Percentiles rank a stretch among this genome's conserved stretches.
These are phyloP conservation scores for Cryptococcus sp. DNA, from an alignment of 1,284 basidiomycete genomes.

Conservation along the genomic window DNA sequence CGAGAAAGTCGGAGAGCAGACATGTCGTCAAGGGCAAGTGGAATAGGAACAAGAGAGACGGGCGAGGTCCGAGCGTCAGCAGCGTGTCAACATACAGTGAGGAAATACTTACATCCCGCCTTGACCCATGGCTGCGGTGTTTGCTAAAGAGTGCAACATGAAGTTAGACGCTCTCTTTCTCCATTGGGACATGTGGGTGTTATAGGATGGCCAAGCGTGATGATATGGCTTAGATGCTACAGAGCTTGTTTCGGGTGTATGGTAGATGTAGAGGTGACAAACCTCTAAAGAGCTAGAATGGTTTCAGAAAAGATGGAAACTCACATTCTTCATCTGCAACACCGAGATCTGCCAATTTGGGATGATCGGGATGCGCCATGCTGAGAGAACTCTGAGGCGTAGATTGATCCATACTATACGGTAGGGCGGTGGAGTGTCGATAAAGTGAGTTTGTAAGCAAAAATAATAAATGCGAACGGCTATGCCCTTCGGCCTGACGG, in stretches of 20 bases:
- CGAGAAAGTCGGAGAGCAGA: background rate
- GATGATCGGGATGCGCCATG: slow-evolving; percentile 37
- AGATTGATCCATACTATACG: background rate
- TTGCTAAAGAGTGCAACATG: slow-evolving; percentile 20
- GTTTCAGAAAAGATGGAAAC: slow-evolving; percentile 1
- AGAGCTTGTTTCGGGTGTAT: slow-evolving; percentile 21
- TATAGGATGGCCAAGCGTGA: background rate
- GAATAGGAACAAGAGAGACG: background rate
- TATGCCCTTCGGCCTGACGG: no score
- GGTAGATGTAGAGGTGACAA: no score
- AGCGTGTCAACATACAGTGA: background rate
- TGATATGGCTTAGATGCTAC: background rate
- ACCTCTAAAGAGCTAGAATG: no score
- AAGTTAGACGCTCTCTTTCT: slow-evolving; percentile 19
- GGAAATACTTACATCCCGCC: slow-evolving; percentile 18
- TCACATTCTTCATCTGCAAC: slow-evolving; percentile 13
- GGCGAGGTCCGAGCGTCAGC: background rate
- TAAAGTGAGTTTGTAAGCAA: background rate
- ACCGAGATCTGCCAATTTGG: slow-evolving; percentile 31
- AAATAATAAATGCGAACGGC: background rate
- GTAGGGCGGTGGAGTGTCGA: background rate
- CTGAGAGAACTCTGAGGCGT: slow-evolving; percentile 19
- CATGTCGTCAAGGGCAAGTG: background rate
- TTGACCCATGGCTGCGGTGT: slow-evolving; percentile 15
- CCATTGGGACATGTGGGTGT: slow-evolving; percentile 1